A percentile compares a stretch with the other conserved stretches of the same genome.
Conservation (phyloP, 306 rosid genomes). For the Acacia melanoxylon region DNA sequence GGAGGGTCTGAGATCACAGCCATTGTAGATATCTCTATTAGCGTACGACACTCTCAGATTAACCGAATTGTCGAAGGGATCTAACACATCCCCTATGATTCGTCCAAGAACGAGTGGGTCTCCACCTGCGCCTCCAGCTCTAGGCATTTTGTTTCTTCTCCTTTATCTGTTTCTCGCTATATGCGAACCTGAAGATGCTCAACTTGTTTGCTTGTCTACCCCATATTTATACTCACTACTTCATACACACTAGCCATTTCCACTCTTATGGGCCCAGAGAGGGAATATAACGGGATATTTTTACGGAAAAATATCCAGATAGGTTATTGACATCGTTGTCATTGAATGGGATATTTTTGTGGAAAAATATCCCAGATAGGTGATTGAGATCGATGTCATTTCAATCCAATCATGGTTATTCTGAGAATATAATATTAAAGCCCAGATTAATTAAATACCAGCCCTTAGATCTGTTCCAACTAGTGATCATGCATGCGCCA, state of each 20-base stretch:
- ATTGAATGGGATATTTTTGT: too few relatives aligned
- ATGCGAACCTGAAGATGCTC: neutral
- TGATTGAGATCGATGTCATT: neutral
- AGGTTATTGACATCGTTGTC: neutral
- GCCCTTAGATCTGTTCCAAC: neutral
- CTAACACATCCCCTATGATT: slow-evolving; percentile 45
- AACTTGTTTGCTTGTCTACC: neutral
- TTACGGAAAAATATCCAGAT: neutral
- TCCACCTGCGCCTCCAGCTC: slow-evolving; percentile 2
- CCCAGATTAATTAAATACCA: neutral
- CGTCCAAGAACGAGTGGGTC: slow-evolving; percentile 46
- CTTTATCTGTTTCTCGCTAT: neutral
- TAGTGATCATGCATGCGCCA: neutral
- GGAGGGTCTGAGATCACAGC: slow-evolving; percentile 44
- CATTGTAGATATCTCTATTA: slow-evolving; percentile 36
- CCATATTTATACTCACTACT: neutral
- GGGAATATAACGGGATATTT: neutral
- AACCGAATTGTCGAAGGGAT: slow-evolving; percentile 32
- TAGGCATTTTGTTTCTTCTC: neutral
- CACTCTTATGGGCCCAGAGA: neutral
- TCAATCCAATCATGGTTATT: neutral
- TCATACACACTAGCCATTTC: neutral
- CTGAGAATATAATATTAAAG: neutral
- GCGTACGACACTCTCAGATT: slow-evolving; percentile 30
- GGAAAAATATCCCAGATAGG: neutral